These are phyloP conservation scores for Zoysia japonica DNA, from an alignment of 176 grass and related monocot species.

Conservation along the genomic window DNA sequence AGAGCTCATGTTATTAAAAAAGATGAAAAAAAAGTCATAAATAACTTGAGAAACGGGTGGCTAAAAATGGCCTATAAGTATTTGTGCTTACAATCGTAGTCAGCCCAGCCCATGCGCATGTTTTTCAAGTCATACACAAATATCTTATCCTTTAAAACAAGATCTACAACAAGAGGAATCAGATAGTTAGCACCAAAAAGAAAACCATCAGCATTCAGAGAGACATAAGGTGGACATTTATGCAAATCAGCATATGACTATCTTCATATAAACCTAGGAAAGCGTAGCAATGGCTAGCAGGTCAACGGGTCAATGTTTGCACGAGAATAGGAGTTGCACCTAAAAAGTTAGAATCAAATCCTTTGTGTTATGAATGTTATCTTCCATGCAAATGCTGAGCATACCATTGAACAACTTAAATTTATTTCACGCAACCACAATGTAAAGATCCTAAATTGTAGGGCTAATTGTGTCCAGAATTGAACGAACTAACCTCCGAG, in stretches of 20 bases:
- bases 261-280: background rate
- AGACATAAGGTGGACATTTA: background rate
- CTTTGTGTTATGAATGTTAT: background rate
- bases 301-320: background rate
- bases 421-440: conserved; percentile 12
- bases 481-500: conserved; percentile 70
- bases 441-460: background rate
- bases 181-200: conserved; percentile 32
- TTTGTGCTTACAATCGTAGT: conserved; percentile 84
- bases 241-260: background rate
- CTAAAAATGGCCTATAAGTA: background rate
- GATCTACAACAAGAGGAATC: conserved; percentile 47
- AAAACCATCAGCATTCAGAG: background rate
- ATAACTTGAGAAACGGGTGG: background rate
- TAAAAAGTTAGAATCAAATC: too few relatives aligned
- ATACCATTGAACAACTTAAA: background rate
- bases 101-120: conserved; percentile 80
- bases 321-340: background rate
- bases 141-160: conserved; percentile 98
- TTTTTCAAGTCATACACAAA: conserved; percentile 92
- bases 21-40: background rate
- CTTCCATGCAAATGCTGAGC: background rate
- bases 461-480: conserved; percentile 11
- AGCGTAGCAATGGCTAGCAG: background rate
- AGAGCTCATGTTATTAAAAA: background rate